A percentile compares a stretch with the other conserved stretches of the same genome.
phyloP scores from a whole-genome alignment of 2,329 filamentous ascomycete species.

The Colletotrichum neosansevieriae region DNA sequence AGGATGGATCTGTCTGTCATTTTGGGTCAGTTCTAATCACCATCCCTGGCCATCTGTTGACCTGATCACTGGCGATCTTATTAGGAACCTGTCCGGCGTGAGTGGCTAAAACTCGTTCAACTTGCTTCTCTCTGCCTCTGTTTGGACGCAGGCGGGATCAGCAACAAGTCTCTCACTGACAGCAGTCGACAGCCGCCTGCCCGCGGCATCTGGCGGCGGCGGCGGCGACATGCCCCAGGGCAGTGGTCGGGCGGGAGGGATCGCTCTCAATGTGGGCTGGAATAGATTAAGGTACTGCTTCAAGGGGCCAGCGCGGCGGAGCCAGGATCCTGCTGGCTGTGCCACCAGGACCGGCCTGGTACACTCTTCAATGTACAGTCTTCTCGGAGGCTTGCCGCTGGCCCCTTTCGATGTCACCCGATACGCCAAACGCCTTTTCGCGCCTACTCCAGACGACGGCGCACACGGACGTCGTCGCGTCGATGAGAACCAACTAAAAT shows the following conservation, averaged over 20 bases:
- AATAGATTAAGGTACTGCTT: slow-evolving; percentile 40
- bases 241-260: slow-evolving; percentile 31
- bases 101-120: background rate
- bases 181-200: slow-evolving; percentile 34
- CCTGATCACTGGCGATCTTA: slow-evolving; percentile 7
- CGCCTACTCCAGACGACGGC: slow-evolving; percentile 31
- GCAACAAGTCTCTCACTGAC: slow-evolving; percentile 19
- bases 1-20: background rate
- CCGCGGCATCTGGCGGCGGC: slow-evolving; percentile 17
- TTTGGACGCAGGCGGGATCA: background rate
- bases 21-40: background rate
- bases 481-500: slow-evolving; percentile 15
- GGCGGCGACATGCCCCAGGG: slow-evolving; percentile 22
- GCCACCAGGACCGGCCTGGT: slow-evolving; percentile 11
- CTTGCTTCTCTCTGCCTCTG: slow-evolving; percentile 34
- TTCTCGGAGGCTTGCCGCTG: slow-evolving; percentile 11
- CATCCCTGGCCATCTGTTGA: background rate
- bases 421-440: slow-evolving; percentile 8
- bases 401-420: slow-evolving; percentile 11
- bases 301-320: slow-evolving; percentile 37
- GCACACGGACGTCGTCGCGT: background rate
- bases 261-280: slow-evolving; percentile 35
- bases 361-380: slow-evolving; percentile 6
- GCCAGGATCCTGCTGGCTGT: slow-evolving; percentile 35
- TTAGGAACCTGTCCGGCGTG: background rate